Base-by-base conservation (phyloP, 1,284 basidiomycete species). In the Sporisorium iseilematis-ciliati region DNA sequence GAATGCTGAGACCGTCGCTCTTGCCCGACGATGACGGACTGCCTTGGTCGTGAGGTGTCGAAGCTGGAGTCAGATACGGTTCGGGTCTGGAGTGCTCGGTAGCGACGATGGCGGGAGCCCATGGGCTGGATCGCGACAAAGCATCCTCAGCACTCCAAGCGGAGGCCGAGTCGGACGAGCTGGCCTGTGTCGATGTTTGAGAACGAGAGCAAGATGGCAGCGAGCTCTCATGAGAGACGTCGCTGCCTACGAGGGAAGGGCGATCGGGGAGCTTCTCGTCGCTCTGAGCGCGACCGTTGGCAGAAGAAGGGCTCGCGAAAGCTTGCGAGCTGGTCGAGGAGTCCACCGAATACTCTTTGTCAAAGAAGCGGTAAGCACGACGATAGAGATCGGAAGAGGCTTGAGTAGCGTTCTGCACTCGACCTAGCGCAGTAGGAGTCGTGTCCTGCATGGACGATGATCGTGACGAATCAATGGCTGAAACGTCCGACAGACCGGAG, bases 311-410 rank as follows among this genome's bases (percentile, higher is more conserved):
- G 20, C 12, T 23, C 8, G 18, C 38, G 6, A 29, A 7, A 12
- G 45, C 16, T 12, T 23, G 21, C 8, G 59, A 35, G 7, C 31
- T 23, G 1, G 31, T 3, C 2, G 53, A 29, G 8, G 54, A 40
- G 46, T 75, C 58, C 21, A 79, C 55, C 11, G 58, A 66, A 49
- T 79, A 79, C 21, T 64, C 62, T 38, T 67, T 62, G 35, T 67
- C 57, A 23, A 80, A 80, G 46, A 65, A 74, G 29, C 69, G 63
- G 21, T 70, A 70, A 11, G 78, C 74, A 8, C 68, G 61, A 18
- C 60, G 62, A 42, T 80, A 79, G n/a, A 80, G 68, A 12, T 68
- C 55, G 7, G 46, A 31, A 10, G 59, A 52, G 33, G 62, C 41
- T n/a, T 57, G 57, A 26, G 57, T 46, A 23, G 50, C 2, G 25